Evolutionary conservation across 176 grass and related monocot species (phyloP), one percentile per base, ranked within the genome.

Genomic region (Typha latifolia): DNA sequence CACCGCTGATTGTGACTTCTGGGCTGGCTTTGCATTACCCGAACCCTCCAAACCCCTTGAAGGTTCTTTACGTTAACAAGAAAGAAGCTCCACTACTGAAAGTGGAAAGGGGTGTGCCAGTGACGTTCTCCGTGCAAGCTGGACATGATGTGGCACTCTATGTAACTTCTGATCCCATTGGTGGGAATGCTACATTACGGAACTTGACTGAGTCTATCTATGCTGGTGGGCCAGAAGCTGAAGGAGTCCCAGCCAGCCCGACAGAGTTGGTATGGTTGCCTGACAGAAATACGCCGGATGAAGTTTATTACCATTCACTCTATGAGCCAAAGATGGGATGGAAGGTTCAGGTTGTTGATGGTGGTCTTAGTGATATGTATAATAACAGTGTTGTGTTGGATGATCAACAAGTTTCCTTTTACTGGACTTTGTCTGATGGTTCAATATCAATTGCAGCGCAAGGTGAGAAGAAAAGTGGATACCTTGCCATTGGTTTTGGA

Each of bases 41-140:
- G 0, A 97, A 97, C 65, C 88, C 88, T 37, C 94, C 93, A 23
- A 87, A 86, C 61, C 89, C 89, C 0, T 70, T 51, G 2, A 92
- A 87, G 74, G 88, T 92, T 62, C 75, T 97, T 57, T 97, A 97
- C 79, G 87, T 97, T 77, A 97, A 97, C 72, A 97, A 92, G 77
- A 92, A 92, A 78, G 94, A 97, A 84, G 82, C 89, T 62, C 94
- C 94, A 3, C 70, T 97, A 75, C 81, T 97, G 74, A 85, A 86
- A 84, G 89, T 92, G 66, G 94, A 97, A 78, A 84, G 94, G 47
- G 94, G 94, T 63, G 94, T 90, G 47, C 88, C 89, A n/a, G 85
- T 97, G 67, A 90, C 83, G 22, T 97, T 97, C 73, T 97, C 94
- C 22, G 16, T 97, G 29, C 79, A 92, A 85, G 94, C 94, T 1